Percentiles rank a stretch among this genome's conserved stretches.
These are phyloP conservation scores for Epicoccum nigrum DNA, from an alignment of 2,329 filamentous ascomycete genomes.

Conservation along the genomic window DNA sequence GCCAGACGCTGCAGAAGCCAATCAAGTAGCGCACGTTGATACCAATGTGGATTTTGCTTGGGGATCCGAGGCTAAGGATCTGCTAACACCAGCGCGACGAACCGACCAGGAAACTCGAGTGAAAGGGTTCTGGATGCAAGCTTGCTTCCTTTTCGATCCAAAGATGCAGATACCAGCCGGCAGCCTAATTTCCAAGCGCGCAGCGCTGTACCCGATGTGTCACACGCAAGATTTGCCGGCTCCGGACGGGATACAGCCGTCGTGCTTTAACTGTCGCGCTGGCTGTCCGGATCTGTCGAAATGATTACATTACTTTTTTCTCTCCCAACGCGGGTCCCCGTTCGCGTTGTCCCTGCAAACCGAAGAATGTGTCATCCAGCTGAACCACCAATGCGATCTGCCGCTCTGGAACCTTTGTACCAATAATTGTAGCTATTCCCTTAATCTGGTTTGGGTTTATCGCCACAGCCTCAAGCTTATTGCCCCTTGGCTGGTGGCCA, in stretches of 20 bases:
- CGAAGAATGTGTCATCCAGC: constrained; percentile 22
- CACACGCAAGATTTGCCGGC: constrained; percentile 20
- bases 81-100: constrained; percentile 11
- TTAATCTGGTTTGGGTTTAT: constrained; percentile 4
- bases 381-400: constrained; percentile 18
- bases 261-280: constrained; percentile 23
- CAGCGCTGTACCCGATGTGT: constrained; percentile 16
- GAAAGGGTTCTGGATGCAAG: constrained; percentile 17
- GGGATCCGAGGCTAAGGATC: constrained; percentile 11
- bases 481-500: constrained; percentile 12
- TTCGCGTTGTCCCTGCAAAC: constrained; percentile 19
- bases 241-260: constrained; percentile 15
- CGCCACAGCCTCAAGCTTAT: constrained; percentile 8
- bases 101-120: constrained; percentile 18
- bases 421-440: constrained; percentile 12
- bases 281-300: constrained; percentile 23
- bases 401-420: constrained; percentile 9
- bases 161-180: constrained; percentile 15
- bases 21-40: constrained; percentile 20
- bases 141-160: constrained; percentile 12
- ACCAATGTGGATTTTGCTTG: constrained; percentile 9
- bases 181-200: constrained; percentile 14
- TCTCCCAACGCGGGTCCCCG: constrained; percentile 23
- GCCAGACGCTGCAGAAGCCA: constrained; percentile 8
- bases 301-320: constrained; percentile 19